These are phyloP conservation scores for Paracoccidioides brasiliensis DNA, from an alignment of 2,329 filamentous ascomycete genomes.

Conservation along the genomic window DNA sequence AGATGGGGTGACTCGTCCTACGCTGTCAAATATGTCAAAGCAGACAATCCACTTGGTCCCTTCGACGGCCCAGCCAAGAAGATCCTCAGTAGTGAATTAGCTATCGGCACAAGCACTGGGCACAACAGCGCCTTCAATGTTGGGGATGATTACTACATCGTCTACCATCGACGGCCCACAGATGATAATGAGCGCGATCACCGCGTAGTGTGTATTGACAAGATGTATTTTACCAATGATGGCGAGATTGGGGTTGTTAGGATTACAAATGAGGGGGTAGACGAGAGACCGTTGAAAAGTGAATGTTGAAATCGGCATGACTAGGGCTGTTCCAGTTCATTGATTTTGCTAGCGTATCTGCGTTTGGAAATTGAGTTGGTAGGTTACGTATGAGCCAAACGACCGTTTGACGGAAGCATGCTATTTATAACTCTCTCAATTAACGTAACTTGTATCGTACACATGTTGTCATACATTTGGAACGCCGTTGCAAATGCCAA, in stretches of 20 bases:
- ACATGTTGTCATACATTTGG: not conserved
- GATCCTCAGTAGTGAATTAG: slow-evolving; percentile 22
- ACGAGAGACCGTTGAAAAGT: slow-evolving; percentile 9
- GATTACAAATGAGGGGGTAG: slow-evolving; percentile 24
- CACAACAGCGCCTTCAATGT: slow-evolving; percentile 33
- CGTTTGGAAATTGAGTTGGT: not conserved
- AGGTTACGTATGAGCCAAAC: not conserved
- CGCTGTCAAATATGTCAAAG: slow-evolving; percentile 33
- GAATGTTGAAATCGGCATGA: not conserved
- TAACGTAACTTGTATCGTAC: not conserved
- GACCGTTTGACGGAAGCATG: not conserved
- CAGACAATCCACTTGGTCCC: slow-evolving; percentile 29
- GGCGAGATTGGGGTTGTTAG: slow-evolving; percentile 32
- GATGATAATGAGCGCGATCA: slow-evolving; percentile 35
- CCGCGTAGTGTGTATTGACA: slow-evolving; percentile 36
- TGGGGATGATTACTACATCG: slow-evolving; percentile 33
- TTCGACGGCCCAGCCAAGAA: slow-evolving; percentile 27
- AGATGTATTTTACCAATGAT: slow-evolving; percentile 35
- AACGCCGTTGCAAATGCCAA: not conserved
- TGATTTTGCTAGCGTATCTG: not conserved
- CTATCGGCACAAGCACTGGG: slow-evolving; percentile 24
- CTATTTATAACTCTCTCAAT: not conserved
- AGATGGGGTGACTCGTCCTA: slow-evolving; percentile 37
- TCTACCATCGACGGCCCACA: slow-evolving; percentile 36
- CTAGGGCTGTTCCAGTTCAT: not conserved